Base-by-base conservation (phyloP, 495 filamentous ascomycete species). In the Aspergillus steynii region DNA sequence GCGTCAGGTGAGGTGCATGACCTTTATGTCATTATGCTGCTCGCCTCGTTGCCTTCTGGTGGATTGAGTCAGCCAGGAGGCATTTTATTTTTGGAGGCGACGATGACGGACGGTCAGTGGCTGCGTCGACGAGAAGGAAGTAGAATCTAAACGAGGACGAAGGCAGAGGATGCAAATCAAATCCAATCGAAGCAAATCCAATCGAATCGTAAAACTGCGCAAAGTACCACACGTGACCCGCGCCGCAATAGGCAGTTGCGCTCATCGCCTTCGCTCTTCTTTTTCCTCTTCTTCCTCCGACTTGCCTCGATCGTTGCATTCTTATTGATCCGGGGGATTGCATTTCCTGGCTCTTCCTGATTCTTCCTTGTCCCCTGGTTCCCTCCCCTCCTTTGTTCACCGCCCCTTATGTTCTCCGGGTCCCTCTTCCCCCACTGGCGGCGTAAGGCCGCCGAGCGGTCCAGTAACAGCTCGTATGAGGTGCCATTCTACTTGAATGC, bases 401-500 rank as follows among this genome's bases (percentile, higher is more conserved):
- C 45, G 48, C 54, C 53, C 54, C 37, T 52, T 53, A 67, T 66
- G 61, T 61, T 68, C 46, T 69, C 61, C 53, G 52, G 62, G 48
- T 65, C 65, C 55, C 49, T 64, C 55, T 69, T 72, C 57, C 65
- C 65, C 62, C 69, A 65, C 68, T 70, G 68, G 68, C 62, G 62
- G 32, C 68, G 68, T 61, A 70, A 70, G 55, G 58, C 68, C 29
- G 68, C 62, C 54, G 68, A 70, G 42, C 64, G 65, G 55, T 67
- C 68, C 59, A 64, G 70, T 57, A 66, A 65, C 47, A 69, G 54
- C 59, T 73, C 70, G 10, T 74, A 74, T 42, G 71, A 81, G 46
- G 71, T 81, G 27, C 77, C 77, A 27, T 69, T 79, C 54, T 81
- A 71, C 69, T 62, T 72, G 32, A 96, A 96, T 73, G 92, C 88